phyloP scores from a whole-genome alignment of 2,329 filamentous ascomycete genomes.

The Drechslerella dactyloides region DNA sequence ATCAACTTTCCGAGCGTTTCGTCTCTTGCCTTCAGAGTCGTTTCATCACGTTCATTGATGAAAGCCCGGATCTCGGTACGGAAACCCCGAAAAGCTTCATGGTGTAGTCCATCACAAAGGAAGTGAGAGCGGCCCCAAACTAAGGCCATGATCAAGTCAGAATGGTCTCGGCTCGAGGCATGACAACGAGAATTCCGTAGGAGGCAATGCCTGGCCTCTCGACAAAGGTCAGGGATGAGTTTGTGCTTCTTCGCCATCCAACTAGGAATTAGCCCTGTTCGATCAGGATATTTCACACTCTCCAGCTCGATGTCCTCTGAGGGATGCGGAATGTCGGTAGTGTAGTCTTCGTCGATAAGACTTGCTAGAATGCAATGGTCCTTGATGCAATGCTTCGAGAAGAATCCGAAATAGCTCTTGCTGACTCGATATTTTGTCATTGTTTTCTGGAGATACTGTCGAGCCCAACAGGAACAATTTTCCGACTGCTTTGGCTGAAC shows the following conservation, averaged over 20 bases:
- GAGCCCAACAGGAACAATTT: conserved; percentile 30
- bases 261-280: conserved; percentile 2
- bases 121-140: conserved; percentile 18
- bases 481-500: conserved; percentile 7
- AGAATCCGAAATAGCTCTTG: conserved; percentile 10
- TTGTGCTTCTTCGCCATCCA: conserved; percentile 29
- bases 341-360: conserved; percentile 2
- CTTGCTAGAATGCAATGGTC: conserved; percentile 5
- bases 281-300: not conserved
- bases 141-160: conserved; percentile 14
- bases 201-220: conserved; percentile 15
- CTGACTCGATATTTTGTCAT: conserved; percentile 13
- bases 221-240: conserved; percentile 4
- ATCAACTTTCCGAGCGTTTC: conserved; percentile 10
- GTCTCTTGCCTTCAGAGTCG: not conserved
- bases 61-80: not conserved
- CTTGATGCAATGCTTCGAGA: conserved; percentile 26
- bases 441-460: conserved; percentile 2
- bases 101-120: not conserved
- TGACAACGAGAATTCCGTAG: conserved; percentile 11
- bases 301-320: conserved; percentile 28
- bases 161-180: conserved; percentile 17
- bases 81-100: not conserved
- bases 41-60: not conserved
- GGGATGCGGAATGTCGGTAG: conserved; percentile 2